Percentiles rank a stretch among this genome's conserved stretches.
Conservation (phyloP, 2,329 filamentous ascomycete species). For the Cercospora brassicicola region DNA sequence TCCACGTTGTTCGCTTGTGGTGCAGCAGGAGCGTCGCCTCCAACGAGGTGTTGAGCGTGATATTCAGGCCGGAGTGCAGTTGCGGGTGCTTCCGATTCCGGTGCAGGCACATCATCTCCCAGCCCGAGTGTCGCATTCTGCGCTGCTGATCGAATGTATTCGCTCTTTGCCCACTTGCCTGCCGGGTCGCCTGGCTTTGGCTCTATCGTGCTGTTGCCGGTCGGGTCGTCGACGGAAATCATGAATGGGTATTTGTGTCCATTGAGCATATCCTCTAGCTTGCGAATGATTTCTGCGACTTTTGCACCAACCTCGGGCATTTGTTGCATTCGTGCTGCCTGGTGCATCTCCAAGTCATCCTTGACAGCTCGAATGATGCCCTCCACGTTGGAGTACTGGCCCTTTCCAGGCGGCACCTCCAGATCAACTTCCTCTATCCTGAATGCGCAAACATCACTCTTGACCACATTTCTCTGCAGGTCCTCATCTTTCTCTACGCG, state of each 20-base stretch:
- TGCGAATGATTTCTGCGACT: slow-evolving; percentile 72
- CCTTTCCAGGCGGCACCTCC: slow-evolving; percentile 86
- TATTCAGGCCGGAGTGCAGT: slow-evolving; percentile 58
- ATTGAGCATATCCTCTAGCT: slow-evolving; percentile 72
- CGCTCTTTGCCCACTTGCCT: slow-evolving; percentile 85
- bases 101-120: slow-evolving; percentile 47
- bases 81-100: slow-evolving; percentile 54
- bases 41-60: slow-evolving; percentile 47
- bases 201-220: slow-evolving; percentile 95
- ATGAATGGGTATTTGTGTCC: slow-evolving; percentile 84
- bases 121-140: slow-evolving; percentile 87
- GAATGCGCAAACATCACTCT: slow-evolving; percentile 82
- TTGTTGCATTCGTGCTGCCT: slow-evolving; percentile 76
- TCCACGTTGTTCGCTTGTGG: slow-evolving; percentile 45
- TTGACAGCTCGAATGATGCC: slow-evolving; percentile 77
- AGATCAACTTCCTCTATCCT: slow-evolving; percentile 89
- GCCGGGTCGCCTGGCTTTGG: slow-evolving; percentile 72
- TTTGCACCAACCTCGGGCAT: slow-evolving; percentile 76
- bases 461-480: slow-evolving; percentile 83
- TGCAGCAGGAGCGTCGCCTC: slow-evolving; percentile 19
- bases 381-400: slow-evolving; percentile 91
- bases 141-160: slow-evolving; percentile 77
- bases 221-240: slow-evolving; percentile 81
- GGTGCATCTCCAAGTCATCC: slow-evolving; percentile 76
- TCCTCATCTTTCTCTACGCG: slow-evolving; percentile 72